These are phyloP conservation scores for Euphrasia confusa DNA, from an alignment of 257 asterid species.

Conservation along the genomic window DNA sequence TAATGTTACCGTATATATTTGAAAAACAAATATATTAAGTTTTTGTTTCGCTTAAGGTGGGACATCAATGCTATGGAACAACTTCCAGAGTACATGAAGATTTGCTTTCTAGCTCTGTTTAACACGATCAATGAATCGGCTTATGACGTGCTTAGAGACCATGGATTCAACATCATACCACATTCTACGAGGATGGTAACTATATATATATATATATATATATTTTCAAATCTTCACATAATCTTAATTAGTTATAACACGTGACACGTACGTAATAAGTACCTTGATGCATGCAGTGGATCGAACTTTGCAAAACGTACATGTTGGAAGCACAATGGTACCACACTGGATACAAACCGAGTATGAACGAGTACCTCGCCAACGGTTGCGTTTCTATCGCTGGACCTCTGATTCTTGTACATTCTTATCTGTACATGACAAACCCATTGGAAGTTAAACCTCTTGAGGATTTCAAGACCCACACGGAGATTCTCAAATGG, in stretches of 20 bases:
- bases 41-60: constrained; percentile 23
- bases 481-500: constrained; percentile 6
- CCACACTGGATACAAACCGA: not conserved
- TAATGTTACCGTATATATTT: too few species aligned
- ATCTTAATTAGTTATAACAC: too few species aligned
- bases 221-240: too few species aligned
- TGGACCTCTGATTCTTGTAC: constrained; percentile 24
- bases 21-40: too few species aligned
- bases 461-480: constrained; percentile 15
- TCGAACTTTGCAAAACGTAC: constrained; percentile 24
- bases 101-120: constrained; percentile 32
- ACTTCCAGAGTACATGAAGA: constrained; percentile 37
- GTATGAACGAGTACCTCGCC: not conserved
- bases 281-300: constrained; percentile 18
- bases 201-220: too few species aligned
- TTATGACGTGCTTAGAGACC: constrained; percentile 29
- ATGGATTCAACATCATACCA: constrained; percentile 26
- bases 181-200: constrained; percentile 19
- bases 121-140: constrained; percentile 29
- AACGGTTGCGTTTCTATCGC: constrained; percentile 10
- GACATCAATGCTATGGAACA: constrained; percentile 27
- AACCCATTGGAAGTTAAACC: not conserved
- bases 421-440: constrained; percentile 24
- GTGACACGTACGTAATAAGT: not conserved
- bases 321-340: constrained; percentile 23